Conservation (phyloP, 2,329 filamentous ascomycete genomes). For the Fusarium circinatum region DNA sequence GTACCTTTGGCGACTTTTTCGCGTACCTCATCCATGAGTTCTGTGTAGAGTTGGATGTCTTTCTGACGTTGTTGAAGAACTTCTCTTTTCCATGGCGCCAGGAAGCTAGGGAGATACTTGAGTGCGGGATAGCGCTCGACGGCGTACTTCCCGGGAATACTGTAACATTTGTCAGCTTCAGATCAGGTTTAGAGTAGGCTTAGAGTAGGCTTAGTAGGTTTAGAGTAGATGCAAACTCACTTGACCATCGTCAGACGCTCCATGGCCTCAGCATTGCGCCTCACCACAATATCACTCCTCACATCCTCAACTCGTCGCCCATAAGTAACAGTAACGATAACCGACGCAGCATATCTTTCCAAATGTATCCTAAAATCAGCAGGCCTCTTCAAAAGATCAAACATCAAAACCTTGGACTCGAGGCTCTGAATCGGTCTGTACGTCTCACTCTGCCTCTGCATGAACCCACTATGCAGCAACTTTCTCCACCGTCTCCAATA, state of each 20-base stretch:
- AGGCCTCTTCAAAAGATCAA: conserved; percentile 49
- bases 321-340: conserved; percentile 56
- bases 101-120: conserved; percentile 51
- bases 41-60: conserved; percentile 52
- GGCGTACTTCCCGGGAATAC: conserved; percentile 47
- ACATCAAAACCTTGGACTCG: conserved; percentile 54
- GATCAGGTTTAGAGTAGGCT: too few species aligned
- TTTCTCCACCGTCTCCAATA: conserved; percentile 58
- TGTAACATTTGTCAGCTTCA: not conserved
- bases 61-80: conserved; percentile 51
- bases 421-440: conserved; percentile 55
- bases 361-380: conserved; percentile 39
- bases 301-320: conserved; percentile 47
- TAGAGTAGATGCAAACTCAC: conserved; percentile 38
- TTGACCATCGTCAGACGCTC: conserved; percentile 55
- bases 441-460: conserved; percentile 55
- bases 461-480: conserved; percentile 55
- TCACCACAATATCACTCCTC: conserved; percentile 51
- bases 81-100: conserved; percentile 55
- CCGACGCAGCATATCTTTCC: conserved; percentile 50
- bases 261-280: conserved; percentile 54
- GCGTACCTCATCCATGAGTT: conserved; percentile 54
- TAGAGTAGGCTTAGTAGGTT: too few species aligned
- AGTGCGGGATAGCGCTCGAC: conserved; percentile 55
- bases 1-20: conserved; percentile 46